Percentiles rank a stretch among this genome's conserved stretches.
Conservation (phyloP, 1,139 yeast genomes). For the Casaregolazyma suthepensis region DNA sequence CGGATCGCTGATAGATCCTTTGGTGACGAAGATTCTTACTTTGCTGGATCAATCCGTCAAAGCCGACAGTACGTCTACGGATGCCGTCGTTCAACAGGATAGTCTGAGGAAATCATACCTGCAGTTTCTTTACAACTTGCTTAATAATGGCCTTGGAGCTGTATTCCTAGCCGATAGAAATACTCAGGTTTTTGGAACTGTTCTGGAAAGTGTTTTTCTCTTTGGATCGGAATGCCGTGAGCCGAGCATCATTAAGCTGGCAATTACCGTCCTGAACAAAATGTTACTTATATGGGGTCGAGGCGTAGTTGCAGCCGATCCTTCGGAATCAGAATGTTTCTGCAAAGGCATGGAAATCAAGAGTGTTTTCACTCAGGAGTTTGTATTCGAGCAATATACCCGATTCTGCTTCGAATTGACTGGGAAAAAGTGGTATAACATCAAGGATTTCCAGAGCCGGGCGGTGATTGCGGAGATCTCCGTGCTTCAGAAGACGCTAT, state of each 20-base stretch:
- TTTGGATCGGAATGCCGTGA: slow-evolving; percentile 55
- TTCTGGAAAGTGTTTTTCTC: slow-evolving; percentile 60
- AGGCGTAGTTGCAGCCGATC: slow-evolving; percentile 54
- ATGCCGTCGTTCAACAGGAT: slow-evolving; percentile 33
- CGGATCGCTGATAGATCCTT: slow-evolving; percentile 66
- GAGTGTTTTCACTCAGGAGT: slow-evolving; percentile 53
- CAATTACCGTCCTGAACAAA: slow-evolving; percentile 63
- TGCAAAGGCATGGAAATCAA: slow-evolving; percentile 55
- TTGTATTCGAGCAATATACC: slow-evolving; percentile 61
- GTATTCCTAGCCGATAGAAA: slow-evolving; percentile 66
- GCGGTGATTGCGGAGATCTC: slow-evolving; percentile 72
- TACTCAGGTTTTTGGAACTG: slow-evolving; percentile 51
- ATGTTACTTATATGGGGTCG: slow-evolving; percentile 63
- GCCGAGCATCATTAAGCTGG: slow-evolving; percentile 54
- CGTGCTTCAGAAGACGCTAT: slow-evolving; percentile 59
- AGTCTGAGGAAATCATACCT: slow-evolving; percentile 64
- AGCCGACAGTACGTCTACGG: slow-evolving; percentile 39
- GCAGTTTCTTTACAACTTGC: slow-evolving; percentile 59
- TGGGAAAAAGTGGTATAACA: slow-evolving; percentile 60
- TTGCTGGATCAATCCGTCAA: slow-evolving; percentile 44
- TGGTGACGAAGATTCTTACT: slow-evolving; percentile 58
- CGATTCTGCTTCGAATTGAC: slow-evolving; percentile 74
- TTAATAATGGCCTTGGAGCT: slow-evolving; percentile 74
- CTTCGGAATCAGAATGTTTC: slow-evolving; percentile 39
- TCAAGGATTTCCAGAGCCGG: slow-evolving; percentile 74